Percentiles rank a stretch among this genome's conserved stretches.
These are phyloP conservation scores for Phytopythium cucurbitacearum DNA, from an alignment of 352 stramenopile species.

Conservation along the genomic window DNA sequence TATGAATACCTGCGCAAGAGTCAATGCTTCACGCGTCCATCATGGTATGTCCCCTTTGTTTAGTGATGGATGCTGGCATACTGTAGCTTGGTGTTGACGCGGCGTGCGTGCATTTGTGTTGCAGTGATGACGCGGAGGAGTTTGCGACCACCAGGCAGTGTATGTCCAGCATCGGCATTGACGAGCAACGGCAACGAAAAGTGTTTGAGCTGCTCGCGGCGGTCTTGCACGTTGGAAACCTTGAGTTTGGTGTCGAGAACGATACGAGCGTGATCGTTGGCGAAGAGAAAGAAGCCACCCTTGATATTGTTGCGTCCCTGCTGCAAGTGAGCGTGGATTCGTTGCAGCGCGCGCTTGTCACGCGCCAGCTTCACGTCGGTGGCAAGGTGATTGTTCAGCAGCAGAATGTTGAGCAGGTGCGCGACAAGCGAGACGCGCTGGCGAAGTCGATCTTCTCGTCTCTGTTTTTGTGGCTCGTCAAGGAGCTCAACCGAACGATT, in stretches of 20 bases:
- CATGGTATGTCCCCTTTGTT: slow-evolving; percentile 29
- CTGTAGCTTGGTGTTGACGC: neutral
- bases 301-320: slow-evolving; percentile 68
- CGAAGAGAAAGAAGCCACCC: slow-evolving; percentile 33
- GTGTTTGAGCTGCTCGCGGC: slow-evolving; percentile 87
- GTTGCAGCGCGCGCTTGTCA: slow-evolving; percentile 70
- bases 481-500: slow-evolving; percentile 88
- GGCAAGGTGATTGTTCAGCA: slow-evolving; percentile 89
- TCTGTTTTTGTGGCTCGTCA: slow-evolving; percentile 90
- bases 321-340: slow-evolving; percentile 76
- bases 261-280: slow-evolving; percentile 62
- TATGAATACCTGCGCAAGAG: slow-evolving; percentile 89
- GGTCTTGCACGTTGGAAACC: slow-evolving; percentile 85
- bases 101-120: neutral
- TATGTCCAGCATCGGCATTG: slow-evolving; percentile 88
- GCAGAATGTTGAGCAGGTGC: slow-evolving; percentile 84
- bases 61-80: slow-evolving; percentile 5
- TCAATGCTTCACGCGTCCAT: slow-evolving; percentile 77
- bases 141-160: slow-evolving; percentile 81
- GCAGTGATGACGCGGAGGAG: slow-evolving; percentile 71
- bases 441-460: slow-evolving; percentile 93
- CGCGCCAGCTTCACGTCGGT: slow-evolving; percentile 81
- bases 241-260: slow-evolving; percentile 83
- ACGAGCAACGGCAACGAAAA: slow-evolving; percentile 63
- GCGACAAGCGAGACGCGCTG: slow-evolving; percentile 85